Conservation (phyloP, 164 flowering plant genomes). For the Euptelea pleiosperma region DNA sequence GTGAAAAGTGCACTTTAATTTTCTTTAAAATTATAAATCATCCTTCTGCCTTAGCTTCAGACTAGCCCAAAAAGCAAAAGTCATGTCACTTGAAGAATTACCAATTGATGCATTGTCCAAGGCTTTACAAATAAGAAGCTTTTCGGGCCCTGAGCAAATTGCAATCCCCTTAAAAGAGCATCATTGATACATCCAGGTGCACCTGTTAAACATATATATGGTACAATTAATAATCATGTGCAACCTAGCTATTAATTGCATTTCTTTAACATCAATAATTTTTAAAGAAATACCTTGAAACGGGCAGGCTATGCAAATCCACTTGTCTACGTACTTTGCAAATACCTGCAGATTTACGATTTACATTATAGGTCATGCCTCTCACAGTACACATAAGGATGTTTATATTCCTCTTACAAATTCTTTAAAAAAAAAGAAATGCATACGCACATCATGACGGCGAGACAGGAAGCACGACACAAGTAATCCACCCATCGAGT, state of each 20-base stretch:
- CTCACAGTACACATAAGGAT: slow-evolving; percentile 1
- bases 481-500: slow-evolving; percentile 95
- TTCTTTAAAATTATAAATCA: too few species aligned
- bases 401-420: background rate
- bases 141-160: slow-evolving; percentile 78
- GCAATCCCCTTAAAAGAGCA: slow-evolving; percentile 81
- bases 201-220: slow-evolving; percentile 59
- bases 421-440: background rate
- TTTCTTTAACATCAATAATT: background rate
- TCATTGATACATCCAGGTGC: slow-evolving; percentile 95
- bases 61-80: background rate
- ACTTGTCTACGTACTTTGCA: slow-evolving; percentile 71
- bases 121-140: slow-evolving; percentile 80
- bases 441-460: slow-evolving; percentile 56
- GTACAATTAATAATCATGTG: slow-evolving; percentile 6
- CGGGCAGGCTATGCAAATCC: slow-evolving; percentile 90
- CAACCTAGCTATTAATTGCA: background rate
- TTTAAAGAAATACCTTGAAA: slow-evolving; percentile 66
- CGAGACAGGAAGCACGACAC: slow-evolving; percentile 73
- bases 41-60: background rate
- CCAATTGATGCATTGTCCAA: slow-evolving; percentile 98
- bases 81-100: slow-evolving; percentile 27
- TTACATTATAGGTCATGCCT: slow-evolving; percentile 9
- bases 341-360: slow-evolving; percentile 51
- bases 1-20: too few species aligned